These are phyloP conservation scores for Pythium plurisporium DNA, from an alignment of 352 stramenopile species.

Conservation along the genomic window DNA sequence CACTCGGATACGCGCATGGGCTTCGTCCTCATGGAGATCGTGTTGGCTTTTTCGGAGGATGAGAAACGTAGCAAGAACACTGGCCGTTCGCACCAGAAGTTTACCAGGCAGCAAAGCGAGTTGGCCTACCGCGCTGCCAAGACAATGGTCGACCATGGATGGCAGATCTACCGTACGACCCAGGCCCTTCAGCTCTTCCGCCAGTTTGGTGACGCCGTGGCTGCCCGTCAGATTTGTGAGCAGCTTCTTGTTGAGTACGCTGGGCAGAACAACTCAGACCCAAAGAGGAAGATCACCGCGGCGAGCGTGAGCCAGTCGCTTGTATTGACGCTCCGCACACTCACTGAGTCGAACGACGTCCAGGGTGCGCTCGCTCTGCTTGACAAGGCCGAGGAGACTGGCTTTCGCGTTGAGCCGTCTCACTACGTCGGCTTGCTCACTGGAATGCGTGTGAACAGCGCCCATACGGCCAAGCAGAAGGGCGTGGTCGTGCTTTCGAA, in stretches of 20 bases:
- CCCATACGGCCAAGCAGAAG: constrained; percentile 22
- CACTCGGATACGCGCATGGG: constrained; percentile 36
- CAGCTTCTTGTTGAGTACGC: constrained; percentile 40
- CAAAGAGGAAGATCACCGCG: constrained; percentile 14
- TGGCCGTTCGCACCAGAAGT: constrained; percentile 6
- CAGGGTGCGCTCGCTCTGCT: constrained; percentile 30
- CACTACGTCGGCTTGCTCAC: constrained; percentile 50
- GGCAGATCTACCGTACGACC: constrained; percentile 43
- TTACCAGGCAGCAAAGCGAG: constrained; percentile 25
- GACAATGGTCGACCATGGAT: constrained; percentile 43
- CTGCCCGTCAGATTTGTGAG: constrained; percentile 35
- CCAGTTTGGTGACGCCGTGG: constrained; percentile 41
- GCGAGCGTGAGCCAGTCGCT: constrained; percentile 27
- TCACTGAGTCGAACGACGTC: constrained; percentile 42
- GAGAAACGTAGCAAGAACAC: constrained; percentile 11
- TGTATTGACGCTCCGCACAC: constrained; percentile 34
- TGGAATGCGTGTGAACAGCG: constrained; percentile 30
- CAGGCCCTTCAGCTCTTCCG: constrained; percentile 42
- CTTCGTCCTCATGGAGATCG: constrained; percentile 42
- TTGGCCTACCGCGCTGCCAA: constrained; percentile 51
- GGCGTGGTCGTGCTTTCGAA: constrained; percentile 9
- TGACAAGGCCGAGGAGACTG: constrained; percentile 29
- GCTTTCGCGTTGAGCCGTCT: constrained; percentile 24
- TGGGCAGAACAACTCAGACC: constrained; percentile 12
- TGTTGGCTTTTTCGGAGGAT: constrained; percentile 39